Evolutionary conservation across 2,329 filamentous ascomycete genomes (phyloP).

Genomic region (Lachnellula suecica): DNA sequence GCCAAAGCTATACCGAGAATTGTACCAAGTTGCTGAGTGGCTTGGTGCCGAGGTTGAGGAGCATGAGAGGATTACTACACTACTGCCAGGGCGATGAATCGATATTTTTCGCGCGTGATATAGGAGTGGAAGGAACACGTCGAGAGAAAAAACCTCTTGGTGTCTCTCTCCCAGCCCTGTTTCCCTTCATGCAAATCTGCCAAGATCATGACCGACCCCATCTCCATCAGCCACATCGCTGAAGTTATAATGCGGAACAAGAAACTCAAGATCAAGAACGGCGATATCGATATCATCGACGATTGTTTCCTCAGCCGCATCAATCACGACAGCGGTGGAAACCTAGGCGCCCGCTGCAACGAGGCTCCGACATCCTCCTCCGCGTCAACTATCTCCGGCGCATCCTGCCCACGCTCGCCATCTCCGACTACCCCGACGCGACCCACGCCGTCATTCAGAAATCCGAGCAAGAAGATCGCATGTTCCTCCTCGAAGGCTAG

Average conservation of each 20-base stretch:
- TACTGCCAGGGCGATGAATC: too few species aligned
- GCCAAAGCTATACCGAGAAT: too few species aligned
- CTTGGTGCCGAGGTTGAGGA: too few species aligned
- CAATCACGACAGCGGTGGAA: constrained; percentile 48
- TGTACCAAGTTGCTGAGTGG: too few species aligned
- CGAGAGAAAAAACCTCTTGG: too few species aligned
- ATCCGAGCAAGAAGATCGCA: constrained; percentile 63
- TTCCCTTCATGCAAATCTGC: too few species aligned
- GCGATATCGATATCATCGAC: constrained; percentile 62
- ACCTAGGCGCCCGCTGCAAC: constrained; percentile 30
- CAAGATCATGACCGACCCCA: too few species aligned
- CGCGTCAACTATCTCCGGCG: constrained; percentile 85
- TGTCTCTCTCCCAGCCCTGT: too few species aligned
- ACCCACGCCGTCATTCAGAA: constrained; percentile 87
- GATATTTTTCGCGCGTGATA: too few species aligned
- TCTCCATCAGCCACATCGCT: constrained; percentile 71
- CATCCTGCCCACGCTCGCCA: constrained; percentile 76
- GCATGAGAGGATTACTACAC: too few species aligned
- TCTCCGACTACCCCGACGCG: constrained; percentile 86
- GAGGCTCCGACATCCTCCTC: constrained; percentile 65
- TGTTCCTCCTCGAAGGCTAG: constrained; percentile 93
- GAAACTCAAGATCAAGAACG: constrained; percentile 73
- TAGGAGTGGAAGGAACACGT: too few species aligned
- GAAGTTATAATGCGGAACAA: constrained; percentile 76
- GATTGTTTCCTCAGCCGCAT: constrained; percentile 74